Base-by-base conservation (phyloP, 129 eudicot species). In the Tagetes patula region DNA sequence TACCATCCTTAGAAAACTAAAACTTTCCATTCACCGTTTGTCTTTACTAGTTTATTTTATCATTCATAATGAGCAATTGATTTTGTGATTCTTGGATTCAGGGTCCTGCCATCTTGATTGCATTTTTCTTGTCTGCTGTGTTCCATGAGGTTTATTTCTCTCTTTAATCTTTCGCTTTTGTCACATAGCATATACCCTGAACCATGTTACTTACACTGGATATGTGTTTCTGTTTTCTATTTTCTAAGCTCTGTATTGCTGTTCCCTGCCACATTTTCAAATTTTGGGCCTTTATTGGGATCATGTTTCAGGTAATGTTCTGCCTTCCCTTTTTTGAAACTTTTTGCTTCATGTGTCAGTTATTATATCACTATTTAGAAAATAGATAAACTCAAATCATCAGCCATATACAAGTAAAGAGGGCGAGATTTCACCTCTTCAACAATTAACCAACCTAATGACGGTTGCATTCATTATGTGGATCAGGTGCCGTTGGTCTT, bases 241-340 rank as follows among this genome's bases (percentile, higher is more conserved):
- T 75, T 74, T 70, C 72, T 70, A 86, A 93, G 98, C 85, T 94
- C 5, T 94, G 98, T 61, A 83, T 94, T 69, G 98, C 96, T 55
- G 96, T 92, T 77, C 97, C 97, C 8, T 92, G 97, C 80, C 96
- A 87, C 75, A 86, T 89, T 14, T 92, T 89, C 85, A 89, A 92
- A 74, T 86, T 92, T 64, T 92, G 97, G 97, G 97, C 97, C 45
- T 92, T 92, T 76, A 73, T 87, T 5, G 96, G 91, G 71, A 92
- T 92, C 72, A 87, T 92, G 97, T 70, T 92, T 48, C 97, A 91
- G 97, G 97, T 91, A 91, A 81, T 36, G 33, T 65, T 47, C 20
- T n/a, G 49, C 13, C 53, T 30, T 45, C 2, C 8, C 3, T 12
- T 34, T 8, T 14, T 48, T 58, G 0, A 11, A 27, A 9, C 42